Evolutionary conservation across 164 flowering plant species (phyloP).

Genomic region (Santalum album): DNA sequence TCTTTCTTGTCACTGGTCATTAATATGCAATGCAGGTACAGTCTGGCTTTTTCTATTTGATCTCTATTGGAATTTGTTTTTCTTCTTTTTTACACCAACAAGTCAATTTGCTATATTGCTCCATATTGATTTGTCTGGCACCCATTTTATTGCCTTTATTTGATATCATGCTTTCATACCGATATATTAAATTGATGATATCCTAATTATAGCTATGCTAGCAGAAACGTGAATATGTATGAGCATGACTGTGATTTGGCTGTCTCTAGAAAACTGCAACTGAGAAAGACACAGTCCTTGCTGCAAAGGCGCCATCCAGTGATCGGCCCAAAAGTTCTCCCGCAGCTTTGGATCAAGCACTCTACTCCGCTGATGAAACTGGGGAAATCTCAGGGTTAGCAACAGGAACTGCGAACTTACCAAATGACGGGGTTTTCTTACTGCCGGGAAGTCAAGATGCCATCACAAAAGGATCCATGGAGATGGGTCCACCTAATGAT

Average conservation of each 20-base stretch:
- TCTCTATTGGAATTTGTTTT: no score
- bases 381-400: constrained; percentile 7
- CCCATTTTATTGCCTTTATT: no score
- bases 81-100: no score
- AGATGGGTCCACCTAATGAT: neutral
- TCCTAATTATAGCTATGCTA: neutral
- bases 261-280: constrained; percentile 21
- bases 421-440: constrained; percentile 1
- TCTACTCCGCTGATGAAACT: constrained; percentile 4
- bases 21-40: no score
- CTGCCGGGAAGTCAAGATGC: constrained; percentile 4
- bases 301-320: constrained; percentile 21
- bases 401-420: constrained; percentile 3
- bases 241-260: neutral
- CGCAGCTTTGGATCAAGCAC: constrained; percentile 9
- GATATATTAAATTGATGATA: neutral
- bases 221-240: neutral
- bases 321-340: constrained; percentile 15
- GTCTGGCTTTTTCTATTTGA: no score
- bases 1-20: no score
- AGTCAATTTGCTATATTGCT: no score
- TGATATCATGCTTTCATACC: neutral
- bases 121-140: no score
- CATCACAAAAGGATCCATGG: neutral
- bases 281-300: constrained; percentile 25